Percentiles rank a stretch among this genome's conserved stretches.
These are phyloP conservation scores for Ogataea paraovalis DNA, from an alignment of 805 yeast species.

Conservation along the genomic window DNA sequence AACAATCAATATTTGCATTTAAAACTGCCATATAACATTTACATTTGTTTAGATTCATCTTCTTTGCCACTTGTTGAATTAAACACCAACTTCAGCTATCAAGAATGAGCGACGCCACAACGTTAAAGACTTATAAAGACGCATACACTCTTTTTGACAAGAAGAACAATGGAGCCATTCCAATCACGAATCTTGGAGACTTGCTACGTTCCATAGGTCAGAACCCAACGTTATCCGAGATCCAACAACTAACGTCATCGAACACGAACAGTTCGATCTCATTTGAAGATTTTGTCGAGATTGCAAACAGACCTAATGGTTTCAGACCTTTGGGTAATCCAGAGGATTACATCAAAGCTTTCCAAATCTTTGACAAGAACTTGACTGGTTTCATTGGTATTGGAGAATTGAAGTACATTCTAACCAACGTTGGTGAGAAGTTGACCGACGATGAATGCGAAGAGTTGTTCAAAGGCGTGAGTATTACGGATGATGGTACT, in stretches of 20 bases:
- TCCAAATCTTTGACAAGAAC: slow-evolving; percentile 97
- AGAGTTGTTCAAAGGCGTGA: slow-evolving; percentile 92
- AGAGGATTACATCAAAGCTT: slow-evolving; percentile 89
- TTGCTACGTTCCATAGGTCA: slow-evolving; percentile 95
- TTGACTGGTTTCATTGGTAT: slow-evolving; percentile 94
- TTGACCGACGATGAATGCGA: slow-evolving; percentile 88
- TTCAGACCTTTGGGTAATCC: slow-evolving; percentile 86
- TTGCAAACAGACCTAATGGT: slow-evolving; percentile 83
- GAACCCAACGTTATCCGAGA: slow-evolving; percentile 93
- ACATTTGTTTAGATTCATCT: no score
- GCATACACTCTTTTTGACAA: slow-evolving; percentile 96
- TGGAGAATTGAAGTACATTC: slow-evolving; percentile 91
- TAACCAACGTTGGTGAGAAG: slow-evolving; percentile 95
- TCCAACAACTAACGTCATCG: slow-evolving; percentile 41
- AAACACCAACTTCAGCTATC: no score
- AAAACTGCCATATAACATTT: no score
- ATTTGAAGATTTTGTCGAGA: slow-evolving; percentile 70
- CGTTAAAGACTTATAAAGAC: slow-evolving; percentile 51
- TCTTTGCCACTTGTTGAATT: no score
- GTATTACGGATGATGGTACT: slow-evolving; percentile 88
- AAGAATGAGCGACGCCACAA: no score
- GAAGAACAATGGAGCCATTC: slow-evolving; percentile 89
- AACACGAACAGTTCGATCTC: slow-evolving; percentile 50
- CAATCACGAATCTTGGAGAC: slow-evolving; percentile 83
- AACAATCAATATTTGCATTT: no score